Conservation (phyloP, 2,329 filamentous ascomycete species). For the Penicillium sp. region DNA sequence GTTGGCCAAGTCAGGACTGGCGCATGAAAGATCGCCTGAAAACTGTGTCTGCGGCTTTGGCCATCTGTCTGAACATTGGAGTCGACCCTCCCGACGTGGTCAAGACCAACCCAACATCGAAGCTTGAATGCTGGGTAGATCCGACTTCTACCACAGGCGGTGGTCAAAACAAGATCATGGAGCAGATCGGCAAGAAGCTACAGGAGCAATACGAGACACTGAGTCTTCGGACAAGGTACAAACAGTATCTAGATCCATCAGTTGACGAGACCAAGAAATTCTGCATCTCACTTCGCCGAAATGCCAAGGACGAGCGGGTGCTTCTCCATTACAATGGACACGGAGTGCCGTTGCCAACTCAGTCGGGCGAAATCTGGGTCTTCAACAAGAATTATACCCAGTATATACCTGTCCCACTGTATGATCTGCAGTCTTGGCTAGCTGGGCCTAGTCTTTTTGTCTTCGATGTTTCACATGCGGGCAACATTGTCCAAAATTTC, state of each 20-base stretch:
- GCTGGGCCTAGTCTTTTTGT: constrained; percentile 94
- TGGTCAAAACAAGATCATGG: constrained; percentile 74
- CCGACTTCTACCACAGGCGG: constrained; percentile 74
- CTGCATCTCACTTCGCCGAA: constrained; percentile 81
- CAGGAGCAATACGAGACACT: constrained; percentile 95
- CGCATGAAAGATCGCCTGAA: constrained; percentile 95
- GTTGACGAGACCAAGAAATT: constrained; percentile 98
- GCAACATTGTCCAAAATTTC: constrained; percentile 93
- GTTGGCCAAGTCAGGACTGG: constrained; percentile 78
- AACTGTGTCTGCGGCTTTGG: constrained; percentile 91
- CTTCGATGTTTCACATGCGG: constrained; percentile 95
- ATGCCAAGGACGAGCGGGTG: constrained; percentile 92
- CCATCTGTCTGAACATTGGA: constrained; percentile 93
- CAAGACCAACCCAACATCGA: constrained; percentile 89
- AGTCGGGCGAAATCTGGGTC: constrained; percentile 97
- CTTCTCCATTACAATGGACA: constrained; percentile 99
- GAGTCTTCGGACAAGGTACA: constrained; percentile 93
- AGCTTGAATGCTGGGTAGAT: constrained; percentile 95
- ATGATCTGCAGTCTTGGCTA: constrained; percentile 93
- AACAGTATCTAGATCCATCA: constrained; percentile 92
- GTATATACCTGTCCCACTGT: constrained; percentile 94
- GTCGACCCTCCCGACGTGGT: constrained; percentile 96
- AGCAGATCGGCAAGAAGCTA: constrained; percentile 93
- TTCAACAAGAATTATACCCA: constrained; percentile 99
- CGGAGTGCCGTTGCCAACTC: constrained; percentile 91